phyloP scores from a whole-genome alignment of 2,329 filamentous ascomycete genomes.

The Trichoderma brevicompactum region DNA sequence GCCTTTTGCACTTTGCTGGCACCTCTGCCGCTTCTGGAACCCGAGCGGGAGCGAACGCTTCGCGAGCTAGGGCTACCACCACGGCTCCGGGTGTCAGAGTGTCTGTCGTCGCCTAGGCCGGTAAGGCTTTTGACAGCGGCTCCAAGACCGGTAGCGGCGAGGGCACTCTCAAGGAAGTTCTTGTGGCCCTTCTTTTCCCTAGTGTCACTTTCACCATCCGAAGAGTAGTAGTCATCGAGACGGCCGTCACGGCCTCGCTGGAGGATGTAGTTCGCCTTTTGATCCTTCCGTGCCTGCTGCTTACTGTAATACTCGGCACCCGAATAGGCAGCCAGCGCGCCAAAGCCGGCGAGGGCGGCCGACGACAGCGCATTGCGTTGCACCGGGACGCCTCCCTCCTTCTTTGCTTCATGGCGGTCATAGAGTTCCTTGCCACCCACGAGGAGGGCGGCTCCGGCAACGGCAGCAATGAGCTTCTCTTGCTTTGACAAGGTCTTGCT shows the following conservation, averaged over 20 bases:
- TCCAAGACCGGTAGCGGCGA: constrained; percentile 65
- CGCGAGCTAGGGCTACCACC: constrained; percentile 52
- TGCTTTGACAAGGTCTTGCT: constrained; percentile 56
- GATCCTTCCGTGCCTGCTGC: constrained; percentile 60
- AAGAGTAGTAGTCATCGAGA: constrained; percentile 59
- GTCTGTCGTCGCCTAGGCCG: constrained; percentile 52
- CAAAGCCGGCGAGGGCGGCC: constrained; percentile 65
- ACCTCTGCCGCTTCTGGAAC: constrained; percentile 46
- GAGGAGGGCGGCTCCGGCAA: constrained; percentile 66
- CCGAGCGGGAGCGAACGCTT: constrained; percentile 58
- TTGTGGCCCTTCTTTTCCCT: constrained; percentile 65
- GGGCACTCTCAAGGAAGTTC: constrained; percentile 66
- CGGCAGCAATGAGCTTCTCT: constrained; percentile 68
- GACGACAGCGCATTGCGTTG: constrained; percentile 64
- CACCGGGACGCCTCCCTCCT: constrained; percentile 52
- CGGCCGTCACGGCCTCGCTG: constrained; percentile 60
- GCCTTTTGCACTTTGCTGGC: constrained; percentile 76
- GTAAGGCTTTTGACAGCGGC: constrained; percentile 64
- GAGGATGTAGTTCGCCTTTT: constrained; percentile 57
- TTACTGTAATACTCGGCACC: constrained; percentile 68
- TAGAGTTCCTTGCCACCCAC: constrained; percentile 69
- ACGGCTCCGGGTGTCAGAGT: constrained; percentile 52
- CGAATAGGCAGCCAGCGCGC: constrained; percentile 66
- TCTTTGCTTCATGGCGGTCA: constrained; percentile 63
- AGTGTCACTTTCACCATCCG: constrained; percentile 54